Conservation (phyloP, 2,329 filamentous ascomycete species). For the Hyphodiscus sp. region DNA sequence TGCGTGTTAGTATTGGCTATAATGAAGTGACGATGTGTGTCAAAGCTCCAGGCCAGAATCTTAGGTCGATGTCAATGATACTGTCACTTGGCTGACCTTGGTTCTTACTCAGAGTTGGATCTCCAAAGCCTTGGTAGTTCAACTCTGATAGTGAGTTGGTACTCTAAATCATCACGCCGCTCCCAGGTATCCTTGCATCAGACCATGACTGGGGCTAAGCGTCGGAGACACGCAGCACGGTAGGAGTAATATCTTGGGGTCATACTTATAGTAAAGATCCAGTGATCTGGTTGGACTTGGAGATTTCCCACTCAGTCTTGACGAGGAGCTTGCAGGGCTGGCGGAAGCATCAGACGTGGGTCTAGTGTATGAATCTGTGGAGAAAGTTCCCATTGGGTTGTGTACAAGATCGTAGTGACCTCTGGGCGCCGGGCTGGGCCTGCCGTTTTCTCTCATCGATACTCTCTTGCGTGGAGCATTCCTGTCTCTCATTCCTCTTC, state of each 20-base stretch:
- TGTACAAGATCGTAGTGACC: background rate
- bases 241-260: background rate
- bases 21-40: constrained; percentile 8
- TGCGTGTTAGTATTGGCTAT: constrained; percentile 21
- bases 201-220: background rate
- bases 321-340: constrained; percentile 16
- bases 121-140: background rate
- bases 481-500: constrained; percentile 35
- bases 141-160: background rate
- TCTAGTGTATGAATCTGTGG: constrained; percentile 1
- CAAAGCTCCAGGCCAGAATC: background rate
- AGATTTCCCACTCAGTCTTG: constrained; percentile 6
- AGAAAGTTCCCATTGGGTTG: background rate
- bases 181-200: background rate
- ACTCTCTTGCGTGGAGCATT: constrained; percentile 16
- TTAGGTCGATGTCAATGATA: background rate
- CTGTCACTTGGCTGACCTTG: background rate
- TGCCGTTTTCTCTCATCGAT: constrained; percentile 8
- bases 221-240: background rate
- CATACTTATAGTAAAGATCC: constrained; percentile 23
- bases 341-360: constrained; percentile 11
- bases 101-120: background rate
- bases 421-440: constrained; percentile 1
- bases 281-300: constrained; percentile 20
- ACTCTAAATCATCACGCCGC: background rate